phyloP scores from a whole-genome alignment of 805 yeast species.

The Kodamaea laetipori region DNA sequence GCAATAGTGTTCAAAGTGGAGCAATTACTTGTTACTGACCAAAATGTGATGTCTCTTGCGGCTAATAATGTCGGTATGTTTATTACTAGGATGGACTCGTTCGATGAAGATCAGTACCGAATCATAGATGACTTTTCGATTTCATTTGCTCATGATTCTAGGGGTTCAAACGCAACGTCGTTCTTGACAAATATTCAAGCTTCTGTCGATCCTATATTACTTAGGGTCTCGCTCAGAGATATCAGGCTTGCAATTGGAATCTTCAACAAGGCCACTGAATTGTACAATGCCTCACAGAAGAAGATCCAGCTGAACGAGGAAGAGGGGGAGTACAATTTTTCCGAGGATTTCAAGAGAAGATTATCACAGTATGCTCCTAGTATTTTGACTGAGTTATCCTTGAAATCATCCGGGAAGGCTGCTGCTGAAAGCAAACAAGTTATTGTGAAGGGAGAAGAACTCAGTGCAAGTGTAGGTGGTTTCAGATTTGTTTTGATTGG shows the following conservation, averaged over 20 bases:
- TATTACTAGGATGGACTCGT: constrained; percentile 69
- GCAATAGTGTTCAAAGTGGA: constrained; percentile 90
- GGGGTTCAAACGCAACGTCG: constrained; percentile 61
- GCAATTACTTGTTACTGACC: constrained; percentile 70
- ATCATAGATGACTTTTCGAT: constrained; percentile 88
- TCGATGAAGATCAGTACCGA: constrained; percentile 63
- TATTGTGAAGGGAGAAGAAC: constrained; percentile 66
- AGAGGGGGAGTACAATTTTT: constrained; percentile 42
- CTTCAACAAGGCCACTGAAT: constrained; percentile 66
- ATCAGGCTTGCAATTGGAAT: constrained; percentile 77
- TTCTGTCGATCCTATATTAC: constrained; percentile 74
- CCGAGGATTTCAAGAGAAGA: constrained; percentile 64
- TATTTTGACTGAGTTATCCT: constrained; percentile 53
- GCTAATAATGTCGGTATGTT: constrained; percentile 86
- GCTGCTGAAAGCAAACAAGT: constrained; percentile 33
- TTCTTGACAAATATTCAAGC: constrained; percentile 65
- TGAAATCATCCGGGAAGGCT: constrained; percentile 20
- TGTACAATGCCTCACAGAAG: constrained; percentile 38
- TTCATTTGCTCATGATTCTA: constrained; percentile 68
- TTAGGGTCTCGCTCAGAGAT: constrained; percentile 85
- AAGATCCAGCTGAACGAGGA: constrained; percentile 14
- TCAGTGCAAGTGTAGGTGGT: constrained; percentile 70
- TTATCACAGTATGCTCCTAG: constrained; percentile 72
- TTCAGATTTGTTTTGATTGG: constrained; percentile 81
- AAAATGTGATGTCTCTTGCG: constrained; percentile 63